Conservation (phyloP, 108 stramenopile genomes). For the Skeletonema tropicum region DNA sequence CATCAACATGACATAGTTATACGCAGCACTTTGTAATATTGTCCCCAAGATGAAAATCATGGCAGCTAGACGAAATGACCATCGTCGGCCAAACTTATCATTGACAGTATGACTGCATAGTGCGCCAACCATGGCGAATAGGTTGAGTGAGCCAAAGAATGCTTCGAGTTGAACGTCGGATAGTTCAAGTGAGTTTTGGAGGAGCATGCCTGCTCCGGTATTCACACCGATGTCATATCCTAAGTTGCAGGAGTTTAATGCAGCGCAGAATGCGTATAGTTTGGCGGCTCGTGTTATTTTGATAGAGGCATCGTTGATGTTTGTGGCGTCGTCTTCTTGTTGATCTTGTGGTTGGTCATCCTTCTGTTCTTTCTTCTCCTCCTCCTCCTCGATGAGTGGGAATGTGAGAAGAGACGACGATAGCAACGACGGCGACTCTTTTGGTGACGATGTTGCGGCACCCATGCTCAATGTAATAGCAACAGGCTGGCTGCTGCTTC, state of each 20-base stretch:
- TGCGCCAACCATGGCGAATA: slow-evolving; percentile 80
- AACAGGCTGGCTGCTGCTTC: background rate
- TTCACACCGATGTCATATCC: slow-evolving; percentile 76
- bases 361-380: background rate
- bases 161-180: slow-evolving; percentile 67
- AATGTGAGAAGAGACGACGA: background rate
- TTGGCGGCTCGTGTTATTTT: slow-evolving; percentile 39
- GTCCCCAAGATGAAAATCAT: slow-evolving; percentile 76
- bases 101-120: slow-evolving; percentile 81
- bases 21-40: slow-evolving; percentile 49
- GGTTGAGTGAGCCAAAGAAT: slow-evolving; percentile 72
- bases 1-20: slow-evolving; percentile 64
- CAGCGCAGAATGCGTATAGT: slow-evolving; percentile 70
- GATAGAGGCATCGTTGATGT: background rate
- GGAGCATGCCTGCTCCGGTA: slow-evolving; percentile 54
- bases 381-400: background rate
- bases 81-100: slow-evolving; percentile 71
- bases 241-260: slow-evolving; percentile 82
- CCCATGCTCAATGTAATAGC: background rate
- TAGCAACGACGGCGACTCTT: background rate
- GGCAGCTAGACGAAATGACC: slow-evolving; percentile 69
- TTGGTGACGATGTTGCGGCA: background rate
- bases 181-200: slow-evolving; percentile 66
- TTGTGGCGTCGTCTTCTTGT: background rate
- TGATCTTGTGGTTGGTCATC: background rate